A percentile compares a stretch with the other conserved stretches of the same genome.
phyloP scores from a whole-genome alignment of 805 yeast species.

The Vanderwaltozyma polyspora region DNA sequence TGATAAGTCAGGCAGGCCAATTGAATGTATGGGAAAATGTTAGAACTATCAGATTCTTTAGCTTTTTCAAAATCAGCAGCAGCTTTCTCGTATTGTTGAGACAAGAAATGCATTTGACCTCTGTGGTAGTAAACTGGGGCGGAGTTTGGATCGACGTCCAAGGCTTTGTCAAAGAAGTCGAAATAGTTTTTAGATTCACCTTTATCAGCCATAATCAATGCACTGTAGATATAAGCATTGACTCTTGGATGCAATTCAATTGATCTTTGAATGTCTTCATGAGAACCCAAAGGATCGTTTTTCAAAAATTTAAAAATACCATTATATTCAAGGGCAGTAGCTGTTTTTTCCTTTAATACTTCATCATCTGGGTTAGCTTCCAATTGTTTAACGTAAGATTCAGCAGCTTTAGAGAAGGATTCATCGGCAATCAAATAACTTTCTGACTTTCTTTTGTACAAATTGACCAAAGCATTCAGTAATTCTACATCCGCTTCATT shows the following conservation, averaged over 20 bases:
- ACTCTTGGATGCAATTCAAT: conserved; percentile 62
- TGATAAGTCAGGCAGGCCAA: conserved; percentile 86
- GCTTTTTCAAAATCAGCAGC: conserved; percentile 65
- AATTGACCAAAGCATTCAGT: conserved; percentile 49
- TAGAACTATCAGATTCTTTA: conserved; percentile 58
- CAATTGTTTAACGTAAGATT: conserved; percentile 28
- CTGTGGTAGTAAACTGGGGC: conserved; percentile 87
- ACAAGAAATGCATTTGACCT: conserved; percentile 82
- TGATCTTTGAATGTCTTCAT: conserved; percentile 53
- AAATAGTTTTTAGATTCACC: conserved; percentile 60
- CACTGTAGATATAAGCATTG: conserved; percentile 72
- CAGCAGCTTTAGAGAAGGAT: conserved; percentile 45
- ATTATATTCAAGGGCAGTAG: conserved; percentile 72
- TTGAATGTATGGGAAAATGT: conserved; percentile 81
- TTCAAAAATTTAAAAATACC: conserved; percentile 80
- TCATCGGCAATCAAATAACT: conserved; percentile 31
- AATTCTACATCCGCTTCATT: conserved; percentile 56
- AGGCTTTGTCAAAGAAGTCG: conserved; percentile 61
- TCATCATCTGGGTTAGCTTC: conserved; percentile 19
- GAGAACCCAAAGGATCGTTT: conserved; percentile 56
- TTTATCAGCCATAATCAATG: conserved; percentile 73
- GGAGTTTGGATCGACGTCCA: conserved; percentile 52
- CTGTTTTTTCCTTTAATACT: conserved; percentile 30
- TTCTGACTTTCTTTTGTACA: conserved; percentile 34
- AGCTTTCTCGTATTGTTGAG: conserved; percentile 65